Evolutionary conservation across 2,329 filamentous ascomycete genomes (phyloP).

Genomic region (Scedosporium dehoogii): DNA sequence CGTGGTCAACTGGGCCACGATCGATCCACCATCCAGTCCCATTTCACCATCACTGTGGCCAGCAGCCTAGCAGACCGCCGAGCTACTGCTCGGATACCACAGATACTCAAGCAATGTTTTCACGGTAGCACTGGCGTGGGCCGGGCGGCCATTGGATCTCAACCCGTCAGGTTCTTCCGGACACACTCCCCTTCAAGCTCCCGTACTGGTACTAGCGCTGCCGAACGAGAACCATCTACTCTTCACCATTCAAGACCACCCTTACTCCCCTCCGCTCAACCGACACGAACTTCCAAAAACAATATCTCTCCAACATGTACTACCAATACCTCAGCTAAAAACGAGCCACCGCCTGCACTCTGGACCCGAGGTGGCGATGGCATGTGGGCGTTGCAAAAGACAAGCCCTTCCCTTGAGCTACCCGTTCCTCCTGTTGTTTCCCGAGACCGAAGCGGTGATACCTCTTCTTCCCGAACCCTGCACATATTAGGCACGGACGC

Average conservation of each 20-base stretch:
- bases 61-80: constrained; percentile 9
- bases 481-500: constrained; percentile 4
- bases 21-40: background rate
- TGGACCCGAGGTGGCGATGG: background rate
- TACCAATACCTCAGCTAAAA: constrained; percentile 55
- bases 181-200: background rate
- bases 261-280: constrained; percentile 15
- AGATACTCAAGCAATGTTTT: constrained; percentile 10
- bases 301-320: constrained; percentile 20
- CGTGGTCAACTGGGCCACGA: constrained; percentile 1
- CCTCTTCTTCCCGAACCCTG: background rate
- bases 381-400: background rate
- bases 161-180: background rate
- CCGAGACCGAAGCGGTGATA: background rate
- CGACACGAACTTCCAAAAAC: background rate
- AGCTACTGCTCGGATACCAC: constrained; percentile 12
- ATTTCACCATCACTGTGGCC: constrained; percentile 10
- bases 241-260: constrained; percentile 24
- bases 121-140: constrained; percentile 9
- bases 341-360: constrained; percentile 32
- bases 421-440: background rate
- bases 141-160: constrained; percentile 8
- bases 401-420: background rate
- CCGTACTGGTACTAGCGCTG: background rate
- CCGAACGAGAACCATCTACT: constrained; percentile 20